Evolutionary conservation across 306 rosid genomes (phyloP).

Genomic region (Cicer cuneatum): DNA sequence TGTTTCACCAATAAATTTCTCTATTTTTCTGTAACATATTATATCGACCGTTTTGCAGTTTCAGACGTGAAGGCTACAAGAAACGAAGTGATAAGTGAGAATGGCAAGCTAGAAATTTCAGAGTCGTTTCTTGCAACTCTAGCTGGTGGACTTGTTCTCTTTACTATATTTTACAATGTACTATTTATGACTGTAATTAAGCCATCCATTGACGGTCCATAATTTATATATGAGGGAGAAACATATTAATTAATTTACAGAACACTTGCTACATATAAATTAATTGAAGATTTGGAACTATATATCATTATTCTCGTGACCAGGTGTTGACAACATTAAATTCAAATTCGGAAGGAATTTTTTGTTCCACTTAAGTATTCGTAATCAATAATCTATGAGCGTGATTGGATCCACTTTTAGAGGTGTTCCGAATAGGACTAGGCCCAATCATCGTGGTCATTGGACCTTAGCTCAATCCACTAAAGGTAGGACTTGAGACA

Average conservation of each 20-base stretch:
- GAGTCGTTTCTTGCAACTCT: slow-evolving; percentile 54
- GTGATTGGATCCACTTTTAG: too few relatives aligned
- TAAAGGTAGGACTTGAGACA: too few relatives aligned
- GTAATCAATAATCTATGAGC: too few relatives aligned
- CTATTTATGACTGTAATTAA: slow-evolving; percentile 69
- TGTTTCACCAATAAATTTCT: too few relatives aligned
- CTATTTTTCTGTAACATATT: too few relatives aligned
- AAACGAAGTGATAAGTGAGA: slow-evolving; percentile 34
- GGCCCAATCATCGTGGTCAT: too few relatives aligned
- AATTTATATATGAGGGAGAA: neutral
- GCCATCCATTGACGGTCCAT: slow-evolving; percentile 69
- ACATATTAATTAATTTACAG: neutral
- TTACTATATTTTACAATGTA: slow-evolving; percentile 75
- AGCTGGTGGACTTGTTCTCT: slow-evolving; percentile 60
- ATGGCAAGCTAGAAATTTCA: slow-evolving; percentile 54
- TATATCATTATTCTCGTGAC: neutral
- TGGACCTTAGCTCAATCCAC: too few relatives aligned
- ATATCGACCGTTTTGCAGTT: slow-evolving; percentile 50
- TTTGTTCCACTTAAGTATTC: too few relatives aligned
- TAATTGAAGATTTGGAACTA: neutral
- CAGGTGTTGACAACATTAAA: neutral
- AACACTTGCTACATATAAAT: slow-evolving; percentile 1
- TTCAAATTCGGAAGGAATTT: too few relatives aligned
- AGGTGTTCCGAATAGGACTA: too few relatives aligned
- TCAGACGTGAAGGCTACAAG: slow-evolving; percentile 50